A percentile compares a stretch with the other conserved stretches of the same genome.
Conservation (phyloP, 1,284 basidiomycete species). For the Ceratobasidium sp. region DNA sequence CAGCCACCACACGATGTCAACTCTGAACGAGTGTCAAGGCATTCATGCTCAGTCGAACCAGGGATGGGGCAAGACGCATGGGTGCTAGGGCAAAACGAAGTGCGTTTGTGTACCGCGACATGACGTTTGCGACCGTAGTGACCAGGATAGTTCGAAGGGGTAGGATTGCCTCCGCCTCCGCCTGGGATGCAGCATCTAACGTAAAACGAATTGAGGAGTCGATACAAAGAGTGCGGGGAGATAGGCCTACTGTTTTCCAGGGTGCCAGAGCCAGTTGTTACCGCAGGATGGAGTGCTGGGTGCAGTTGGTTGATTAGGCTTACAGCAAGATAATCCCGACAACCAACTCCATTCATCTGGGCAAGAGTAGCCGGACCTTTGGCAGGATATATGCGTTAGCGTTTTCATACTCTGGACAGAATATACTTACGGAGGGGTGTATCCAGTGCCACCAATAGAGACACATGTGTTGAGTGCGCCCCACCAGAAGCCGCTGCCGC, state of each 20-base stretch:
- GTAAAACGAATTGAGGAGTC: background rate
- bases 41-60: conserved; percentile 49
- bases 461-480: conserved; percentile 17
- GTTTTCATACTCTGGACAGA: background rate
- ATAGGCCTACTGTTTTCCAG: conserved; percentile 24
- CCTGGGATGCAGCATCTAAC: conserved; percentile 19
- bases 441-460: conserved; percentile 17
- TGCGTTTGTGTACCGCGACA: conserved; percentile 35
- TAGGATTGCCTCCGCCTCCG: background rate
- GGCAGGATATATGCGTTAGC: conserved; percentile 7
- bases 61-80: conserved; percentile 68
- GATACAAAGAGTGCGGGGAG: background rate
- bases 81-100: conserved; percentile 61
- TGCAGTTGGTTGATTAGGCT: conserved; percentile 13
- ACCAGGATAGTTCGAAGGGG: conserved; percentile 34
- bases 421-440: conserved; percentile 6
- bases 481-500: conserved; percentile 30
- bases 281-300: conserved; percentile 10
- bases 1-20: conserved; percentile 72
- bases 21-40: conserved; percentile 4
- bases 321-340: conserved; percentile 25
- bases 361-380: conserved; percentile 24
- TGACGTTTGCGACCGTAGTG: conserved; percentile 22
- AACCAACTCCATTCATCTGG: conserved; percentile 26
- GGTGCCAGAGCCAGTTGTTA: conserved; percentile 34